Evolutionary conservation across 2,329 filamentous ascomycete species (phyloP).

Genomic region (Botrytis medusae): DNA sequence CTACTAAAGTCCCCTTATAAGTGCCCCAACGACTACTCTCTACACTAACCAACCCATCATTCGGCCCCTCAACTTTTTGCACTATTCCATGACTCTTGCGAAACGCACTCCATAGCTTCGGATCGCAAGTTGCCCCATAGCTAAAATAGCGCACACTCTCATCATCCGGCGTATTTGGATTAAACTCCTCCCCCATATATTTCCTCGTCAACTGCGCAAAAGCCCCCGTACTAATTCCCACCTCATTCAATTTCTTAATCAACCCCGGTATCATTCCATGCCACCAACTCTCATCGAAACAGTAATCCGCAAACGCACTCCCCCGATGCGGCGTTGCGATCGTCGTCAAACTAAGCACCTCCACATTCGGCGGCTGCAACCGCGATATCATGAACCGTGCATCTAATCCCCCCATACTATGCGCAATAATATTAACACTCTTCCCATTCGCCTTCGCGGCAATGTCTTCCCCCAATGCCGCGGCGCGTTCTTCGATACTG

Average conservation of each 20-base stretch:
- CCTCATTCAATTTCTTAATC: conserved; percentile 51
- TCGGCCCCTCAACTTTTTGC: conserved; percentile 54
- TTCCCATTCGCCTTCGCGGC: conserved; percentile 46
- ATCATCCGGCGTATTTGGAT: conserved; percentile 55
- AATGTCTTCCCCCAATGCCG: conserved; percentile 56
- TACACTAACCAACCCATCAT: conserved; percentile 68
- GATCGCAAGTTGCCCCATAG: conserved; percentile 55
- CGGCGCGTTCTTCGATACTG: conserved; percentile 60
- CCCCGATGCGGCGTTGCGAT: conserved; percentile 43
- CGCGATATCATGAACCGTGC: conserved; percentile 64
- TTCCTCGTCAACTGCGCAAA: conserved; percentile 59
- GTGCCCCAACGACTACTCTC: conserved; percentile 60
- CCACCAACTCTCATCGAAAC: conserved; percentile 51
- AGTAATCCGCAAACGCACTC: conserved; percentile 53
- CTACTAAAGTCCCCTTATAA: conserved; percentile 63
- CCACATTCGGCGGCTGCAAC: conserved; percentile 48
- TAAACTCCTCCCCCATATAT: conserved; percentile 61
- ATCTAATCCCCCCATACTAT: conserved; percentile 67
- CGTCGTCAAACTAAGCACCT: conserved; percentile 45
- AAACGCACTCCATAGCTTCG: conserved; percentile 66
- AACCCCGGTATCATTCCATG: conserved; percentile 52
- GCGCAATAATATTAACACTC: conserved; percentile 74
- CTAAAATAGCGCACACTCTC: conserved; percentile 59
- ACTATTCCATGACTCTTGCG: conserved; percentile 54
- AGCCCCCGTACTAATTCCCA: conserved; percentile 58